These are phyloP conservation scores for Aegilops umbellulata DNA, from an alignment of 176 grass and related monocot genomes.

Conservation along the genomic window DNA sequence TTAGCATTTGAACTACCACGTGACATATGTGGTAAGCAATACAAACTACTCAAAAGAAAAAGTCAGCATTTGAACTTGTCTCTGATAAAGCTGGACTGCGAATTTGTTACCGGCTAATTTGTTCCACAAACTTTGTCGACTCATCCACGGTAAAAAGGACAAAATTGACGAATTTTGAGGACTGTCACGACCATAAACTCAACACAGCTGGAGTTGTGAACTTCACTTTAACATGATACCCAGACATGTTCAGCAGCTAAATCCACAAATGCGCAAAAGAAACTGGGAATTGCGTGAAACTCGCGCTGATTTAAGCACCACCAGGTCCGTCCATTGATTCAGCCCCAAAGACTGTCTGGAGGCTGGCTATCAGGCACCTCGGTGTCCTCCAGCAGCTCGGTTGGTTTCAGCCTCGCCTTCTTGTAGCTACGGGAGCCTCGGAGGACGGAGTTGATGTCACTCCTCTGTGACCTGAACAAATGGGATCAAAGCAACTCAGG, in stretches of 20 bases:
- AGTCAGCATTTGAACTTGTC: no score
- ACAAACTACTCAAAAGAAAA: no score
- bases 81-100: no score
- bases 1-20: no score
- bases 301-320: not conserved
- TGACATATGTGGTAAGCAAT: no score
- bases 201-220: not conserved
- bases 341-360: constrained; percentile 28
- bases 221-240: not conserved
- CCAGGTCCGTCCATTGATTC: constrained; percentile 10
- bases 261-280: not conserved
- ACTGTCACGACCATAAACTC: not conserved
- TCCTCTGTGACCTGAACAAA: constrained; percentile 62
- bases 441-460: constrained; percentile 54
- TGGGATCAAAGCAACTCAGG: not conserved
- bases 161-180: not conserved
- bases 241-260: not conserved
- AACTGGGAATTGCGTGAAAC: not conserved
- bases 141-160: not conserved
- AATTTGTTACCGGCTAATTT: not conserved
- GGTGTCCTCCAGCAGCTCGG: constrained; percentile 50
- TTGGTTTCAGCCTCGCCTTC: constrained; percentile 56
- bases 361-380: constrained; percentile 60
- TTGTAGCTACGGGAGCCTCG: constrained; percentile 74
- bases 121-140: not conserved